These are phyloP conservation scores for Silene uniflora DNA, from an alignment of 148 eudicot genomes.

Conservation along the genomic window DNA sequence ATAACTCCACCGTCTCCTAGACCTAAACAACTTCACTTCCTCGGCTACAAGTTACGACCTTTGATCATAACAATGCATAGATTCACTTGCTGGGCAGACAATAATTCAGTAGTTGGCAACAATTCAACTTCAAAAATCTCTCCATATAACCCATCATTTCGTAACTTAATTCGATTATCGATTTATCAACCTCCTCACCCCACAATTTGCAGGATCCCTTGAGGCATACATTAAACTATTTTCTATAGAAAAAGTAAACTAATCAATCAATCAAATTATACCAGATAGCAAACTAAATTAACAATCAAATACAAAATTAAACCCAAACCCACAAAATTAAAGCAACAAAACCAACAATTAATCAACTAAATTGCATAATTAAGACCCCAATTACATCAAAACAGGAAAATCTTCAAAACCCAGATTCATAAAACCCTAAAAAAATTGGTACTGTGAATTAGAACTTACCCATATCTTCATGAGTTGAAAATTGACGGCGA, in stretches of 20 bases:
- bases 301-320: background rate
- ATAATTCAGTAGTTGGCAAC: background rate
- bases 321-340: background rate
- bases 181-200: too few relatives aligned
- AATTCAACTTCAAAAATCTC: background rate
- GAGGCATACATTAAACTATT: background rate
- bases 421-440: background rate
- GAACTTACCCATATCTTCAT: conserved; percentile 48
- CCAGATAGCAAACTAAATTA: background rate
- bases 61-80: background rate
- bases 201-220: background rate
- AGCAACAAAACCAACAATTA: background rate
- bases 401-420: conserved; percentile 10
- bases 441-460: background rate
- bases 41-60: background rate
- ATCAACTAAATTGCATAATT: background rate
- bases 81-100: background rate
- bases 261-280: too few relatives aligned
- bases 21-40: background rate
- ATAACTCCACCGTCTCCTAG: background rate
- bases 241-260: background rate
- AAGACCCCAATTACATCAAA: background rate
- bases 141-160: background rate
- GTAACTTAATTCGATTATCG: background rate
- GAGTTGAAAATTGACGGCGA: conserved; percentile 59